Base-by-base conservation (phyloP, 2,329 filamentous ascomycete species). In the Talaromyces pinophilus region DNA sequence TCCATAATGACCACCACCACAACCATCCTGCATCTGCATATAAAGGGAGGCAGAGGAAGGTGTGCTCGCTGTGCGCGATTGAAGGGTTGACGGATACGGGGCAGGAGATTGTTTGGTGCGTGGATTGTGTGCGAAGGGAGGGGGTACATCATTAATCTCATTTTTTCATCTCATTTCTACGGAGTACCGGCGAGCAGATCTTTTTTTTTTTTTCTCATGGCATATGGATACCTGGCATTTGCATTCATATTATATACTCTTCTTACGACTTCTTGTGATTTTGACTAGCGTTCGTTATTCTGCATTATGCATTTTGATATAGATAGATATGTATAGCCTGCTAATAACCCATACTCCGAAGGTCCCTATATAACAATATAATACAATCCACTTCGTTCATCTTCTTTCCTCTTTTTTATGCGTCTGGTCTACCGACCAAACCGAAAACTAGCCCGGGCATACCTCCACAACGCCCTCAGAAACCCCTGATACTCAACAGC, bases 401-500 rank as follows among this genome's bases (percentile, higher is more conserved):
- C 17, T 30, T 7, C 7, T 17, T 4, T 6, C 3, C 25, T 6
- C 10, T 11, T 35, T 35, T 35, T 38, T 55, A 35, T 33, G 4
- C 7, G 52, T 44, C 15, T 35, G 22, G 17, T 44, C 69, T 79
- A 89, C 72, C 85, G 80, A 33, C 93, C 93, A 72, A 93, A 88
- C 66, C 93, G 87, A 86, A 98, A 96, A 78, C 97, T 91, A 3
- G 93, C 94, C 70, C 88, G 89, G 10, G 92, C 90, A 80, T 88
- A 99, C 73, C 90, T 92, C 77, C 92, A 90, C 71, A 99, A 81
- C 0, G 90, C 94, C 69, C 90, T 86, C 70, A 98, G 83, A 78
- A 98, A 99, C 35, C 96, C 90, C 75, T 97, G 93, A 78, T 99
- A 99, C 54, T 93, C 93, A 19, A 99, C 93, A 1, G 77, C 73